These are phyloP conservation scores for Lolium rigidum DNA, from an alignment of 176 grass and related monocot genomes.

Conservation along the genomic window DNA sequence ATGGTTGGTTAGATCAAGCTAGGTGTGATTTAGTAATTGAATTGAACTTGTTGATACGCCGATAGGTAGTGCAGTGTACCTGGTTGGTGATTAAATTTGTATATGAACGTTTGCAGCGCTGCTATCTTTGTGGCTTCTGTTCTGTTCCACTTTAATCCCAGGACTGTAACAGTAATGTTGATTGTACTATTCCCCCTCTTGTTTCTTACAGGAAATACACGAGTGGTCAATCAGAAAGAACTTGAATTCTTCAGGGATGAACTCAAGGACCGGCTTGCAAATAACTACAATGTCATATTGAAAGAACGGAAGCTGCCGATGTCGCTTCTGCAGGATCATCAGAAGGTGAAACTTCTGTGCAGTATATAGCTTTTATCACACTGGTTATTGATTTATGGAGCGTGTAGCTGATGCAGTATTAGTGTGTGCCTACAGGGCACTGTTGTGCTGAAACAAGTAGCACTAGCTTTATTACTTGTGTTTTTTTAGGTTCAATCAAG, in stretches of 20 bases:
- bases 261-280: slow-evolving; percentile 59
- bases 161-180: neutral
- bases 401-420: neutral
- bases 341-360: slow-evolving; percentile 63
- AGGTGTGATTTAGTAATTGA: neutral
- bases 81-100: neutral
- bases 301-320: slow-evolving; percentile 79
- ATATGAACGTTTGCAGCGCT: too few species aligned
- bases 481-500: neutral
- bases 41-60: neutral
- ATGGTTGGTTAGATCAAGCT: neutral
- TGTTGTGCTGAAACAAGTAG: neutral
- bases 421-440: neutral
- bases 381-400: neutral
- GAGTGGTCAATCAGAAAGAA: slow-evolving; percentile 81
- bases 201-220: slow-evolving; percentile 74
- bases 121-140: neutral
- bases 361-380: neutral
- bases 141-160: neutral
- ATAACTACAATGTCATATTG: slow-evolving; percentile 88
- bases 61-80: neutral
- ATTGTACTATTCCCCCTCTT: slow-evolving; percentile 9
- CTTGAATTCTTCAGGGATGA: slow-evolving; percentile 83
- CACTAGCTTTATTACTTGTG: neutral
- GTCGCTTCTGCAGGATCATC: slow-evolving; percentile 76